A percentile compares a stretch with the other conserved stretches of the same genome.
Conservation (phyloP, 1,284 basidiomycete genomes). For the Stygiomarasmius scandens region DNA sequence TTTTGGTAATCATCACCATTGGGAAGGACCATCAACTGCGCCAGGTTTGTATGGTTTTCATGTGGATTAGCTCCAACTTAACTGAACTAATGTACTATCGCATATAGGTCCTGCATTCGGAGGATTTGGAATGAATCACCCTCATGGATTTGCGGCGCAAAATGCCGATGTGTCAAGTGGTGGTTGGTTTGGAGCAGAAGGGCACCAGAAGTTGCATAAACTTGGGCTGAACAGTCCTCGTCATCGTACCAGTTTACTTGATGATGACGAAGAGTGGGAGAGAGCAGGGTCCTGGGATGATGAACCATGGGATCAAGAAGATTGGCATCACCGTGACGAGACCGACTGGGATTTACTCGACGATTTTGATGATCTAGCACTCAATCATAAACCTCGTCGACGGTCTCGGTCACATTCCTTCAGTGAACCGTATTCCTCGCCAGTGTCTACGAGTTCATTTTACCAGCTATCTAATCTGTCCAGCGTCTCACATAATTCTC, state of each 20-base stretch:
- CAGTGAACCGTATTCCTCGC: not conserved
- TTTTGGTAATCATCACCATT: no score
- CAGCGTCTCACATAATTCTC: not conserved
- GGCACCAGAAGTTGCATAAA: no score
- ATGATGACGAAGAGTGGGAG: not conserved
- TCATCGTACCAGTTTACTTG: not conserved
- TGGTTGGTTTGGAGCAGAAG: not conserved
- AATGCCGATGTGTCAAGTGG: not conserved
- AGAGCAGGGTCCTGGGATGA: not conserved
- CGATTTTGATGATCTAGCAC: not conserved
- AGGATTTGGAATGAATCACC: no score
- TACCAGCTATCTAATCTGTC: not conserved
- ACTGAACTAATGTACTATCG: no score
- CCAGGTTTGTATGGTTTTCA: no score
- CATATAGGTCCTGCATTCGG: not conserved
- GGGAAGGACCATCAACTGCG: not conserved
- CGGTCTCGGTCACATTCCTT: not conserved
- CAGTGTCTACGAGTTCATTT: not conserved
- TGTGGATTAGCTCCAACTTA: no score
- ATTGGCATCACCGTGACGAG: not conserved
- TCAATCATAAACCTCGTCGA: not conserved
- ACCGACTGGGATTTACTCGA: constrained; percentile 5
- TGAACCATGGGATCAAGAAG: not conserved
- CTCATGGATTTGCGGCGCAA: not conserved
- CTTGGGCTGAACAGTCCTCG: not conserved